Evolutionary conservation across 345 rosid genomes (phyloP).

Genomic region (Toxicodendron radicans): DNA sequence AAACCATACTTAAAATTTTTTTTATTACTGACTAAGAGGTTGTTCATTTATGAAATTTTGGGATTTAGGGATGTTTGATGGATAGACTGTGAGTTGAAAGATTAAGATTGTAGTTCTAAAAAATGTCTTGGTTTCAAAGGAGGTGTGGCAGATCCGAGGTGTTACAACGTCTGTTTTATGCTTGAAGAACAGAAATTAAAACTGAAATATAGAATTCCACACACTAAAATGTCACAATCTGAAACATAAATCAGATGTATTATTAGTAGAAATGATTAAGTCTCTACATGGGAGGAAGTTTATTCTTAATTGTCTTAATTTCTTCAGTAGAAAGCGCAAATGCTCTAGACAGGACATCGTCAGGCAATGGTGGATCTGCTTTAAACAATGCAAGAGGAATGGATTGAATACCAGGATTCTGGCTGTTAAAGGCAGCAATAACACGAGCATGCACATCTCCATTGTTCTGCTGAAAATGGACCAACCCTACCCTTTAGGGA

Average conservation of each 20-base stretch:
- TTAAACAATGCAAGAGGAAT: slow-evolving; percentile 48
- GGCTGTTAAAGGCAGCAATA: slow-evolving; percentile 61
- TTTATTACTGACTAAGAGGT: too few species aligned
- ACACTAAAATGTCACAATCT: too few species aligned
- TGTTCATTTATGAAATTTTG: too few species aligned
- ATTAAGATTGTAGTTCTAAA: too few species aligned
- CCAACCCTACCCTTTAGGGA: slow-evolving; percentile 62
- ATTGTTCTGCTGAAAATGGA: slow-evolving; percentile 65
- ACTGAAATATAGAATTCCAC: background rate
- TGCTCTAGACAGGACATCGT: slow-evolving; percentile 44
- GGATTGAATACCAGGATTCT: slow-evolving; percentile 58
- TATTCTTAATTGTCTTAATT: slow-evolving; percentile 44
- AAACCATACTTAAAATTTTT: too few species aligned
- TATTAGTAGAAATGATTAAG: background rate
- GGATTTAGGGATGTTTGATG: too few species aligned
- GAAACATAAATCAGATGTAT: too few species aligned
- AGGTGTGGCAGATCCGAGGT: too few species aligned
- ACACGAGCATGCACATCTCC: slow-evolving; percentile 44
- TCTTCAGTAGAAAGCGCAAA: slow-evolving; percentile 45
- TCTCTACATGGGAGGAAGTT: slow-evolving; percentile 46
- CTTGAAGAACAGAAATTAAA: background rate
- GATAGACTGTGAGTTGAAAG: too few species aligned
- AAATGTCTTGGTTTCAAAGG: too few species aligned
- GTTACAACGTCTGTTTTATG: background rate
- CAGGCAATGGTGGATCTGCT: slow-evolving; percentile 46